Conservation (phyloP, 2,329 filamentous ascomycete species). For the Fusarium devonianum region DNA sequence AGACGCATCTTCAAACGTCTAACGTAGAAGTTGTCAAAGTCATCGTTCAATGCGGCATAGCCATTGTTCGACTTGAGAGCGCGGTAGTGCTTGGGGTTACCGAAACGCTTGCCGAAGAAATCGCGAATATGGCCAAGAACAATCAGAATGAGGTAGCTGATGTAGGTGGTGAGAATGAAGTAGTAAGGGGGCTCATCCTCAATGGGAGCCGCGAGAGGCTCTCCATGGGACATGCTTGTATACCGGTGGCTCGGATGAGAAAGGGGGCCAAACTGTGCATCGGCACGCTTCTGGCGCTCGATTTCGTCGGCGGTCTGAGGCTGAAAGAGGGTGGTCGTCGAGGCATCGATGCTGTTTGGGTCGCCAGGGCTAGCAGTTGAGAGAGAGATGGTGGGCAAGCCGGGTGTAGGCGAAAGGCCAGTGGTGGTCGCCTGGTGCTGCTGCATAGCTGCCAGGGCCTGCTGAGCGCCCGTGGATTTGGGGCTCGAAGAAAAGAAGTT, state of each 20-base stretch:
- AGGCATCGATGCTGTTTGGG: slow-evolving; percentile 72
- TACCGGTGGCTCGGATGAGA: slow-evolving; percentile 83
- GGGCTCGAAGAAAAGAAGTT: slow-evolving; percentile 84
- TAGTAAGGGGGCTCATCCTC: slow-evolving; percentile 97
- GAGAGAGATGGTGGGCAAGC: slow-evolving; percentile 88
- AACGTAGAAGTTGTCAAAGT: slow-evolving; percentile 99
- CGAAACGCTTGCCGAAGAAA: slow-evolving; percentile 97
- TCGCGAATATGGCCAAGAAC: slow-evolving; percentile 94
- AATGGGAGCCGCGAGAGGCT: slow-evolving; percentile 79
- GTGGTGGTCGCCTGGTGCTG: slow-evolving; percentile 60
- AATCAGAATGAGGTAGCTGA: slow-evolving; percentile 96
- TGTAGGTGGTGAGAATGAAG: slow-evolving; percentile 96
- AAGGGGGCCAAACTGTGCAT: slow-evolving; percentile 92
- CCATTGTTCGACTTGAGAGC: slow-evolving; percentile 84
- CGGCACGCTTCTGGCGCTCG: slow-evolving; percentile 75
- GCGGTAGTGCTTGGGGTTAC: slow-evolving; percentile 80
- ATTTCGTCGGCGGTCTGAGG: slow-evolving; percentile 86
- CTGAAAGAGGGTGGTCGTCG: slow-evolving; percentile 82
- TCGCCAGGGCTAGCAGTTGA: slow-evolving; percentile 84
- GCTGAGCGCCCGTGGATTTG: slow-evolving; percentile 73
- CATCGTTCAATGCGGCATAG: slow-evolving; percentile 93
- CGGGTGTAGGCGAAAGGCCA: slow-evolving; percentile 74
- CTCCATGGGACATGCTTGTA: slow-evolving; percentile 85
- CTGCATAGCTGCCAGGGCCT: slow-evolving; percentile 72
- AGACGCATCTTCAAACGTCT: slow-evolving; percentile 91